phyloP scores from a whole-genome alignment of 768 basidiomycete species.

The Chalciporus pseudorubinellus region DNA sequence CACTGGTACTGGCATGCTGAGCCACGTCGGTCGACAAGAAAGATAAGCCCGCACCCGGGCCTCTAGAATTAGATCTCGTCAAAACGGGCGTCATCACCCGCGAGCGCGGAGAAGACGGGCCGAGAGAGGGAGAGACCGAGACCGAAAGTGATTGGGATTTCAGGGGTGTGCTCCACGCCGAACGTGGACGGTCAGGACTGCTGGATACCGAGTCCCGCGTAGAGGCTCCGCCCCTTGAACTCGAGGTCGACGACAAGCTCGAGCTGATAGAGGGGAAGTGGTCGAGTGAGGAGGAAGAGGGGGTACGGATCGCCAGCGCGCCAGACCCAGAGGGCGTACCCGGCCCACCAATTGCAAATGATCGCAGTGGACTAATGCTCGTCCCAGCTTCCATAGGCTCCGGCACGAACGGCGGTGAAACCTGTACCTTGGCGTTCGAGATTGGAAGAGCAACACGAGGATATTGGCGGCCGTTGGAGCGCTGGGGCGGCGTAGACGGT shows the following conservation, averaged over 20 bases:
- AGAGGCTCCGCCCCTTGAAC: constrained; percentile 16
- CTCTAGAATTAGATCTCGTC: background rate
- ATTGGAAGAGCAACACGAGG: constrained; percentile 24
- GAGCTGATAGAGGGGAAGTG: constrained; percentile 36
- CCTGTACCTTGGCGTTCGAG: constrained; percentile 54
- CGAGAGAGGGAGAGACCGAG: constrained; percentile 7
- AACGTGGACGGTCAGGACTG: constrained; percentile 18
- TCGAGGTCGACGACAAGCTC: constrained; percentile 26
- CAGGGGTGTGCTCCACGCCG: constrained; percentile 42
- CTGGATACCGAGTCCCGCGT: constrained; percentile 8
- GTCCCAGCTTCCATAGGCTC: constrained; percentile 58
- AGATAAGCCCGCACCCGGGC: constrained; percentile 10
- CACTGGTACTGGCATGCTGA: background rate
- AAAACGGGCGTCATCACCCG: constrained; percentile 10
- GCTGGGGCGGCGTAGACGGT: constrained; percentile 6
- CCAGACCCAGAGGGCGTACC: constrained; percentile 1
- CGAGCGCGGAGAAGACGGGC: constrained; percentile 17
- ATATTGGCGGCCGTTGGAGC: constrained; percentile 27
- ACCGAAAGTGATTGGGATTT: background rate
- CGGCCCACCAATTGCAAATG: constrained; percentile 2
- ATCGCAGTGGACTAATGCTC: constrained; percentile 29
- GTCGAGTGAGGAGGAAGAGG: constrained; percentile 24
- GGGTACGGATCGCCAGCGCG: constrained; percentile 8
- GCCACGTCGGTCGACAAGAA: constrained; percentile 15
- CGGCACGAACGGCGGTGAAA: constrained; percentile 47